Conservation (phyloP, 768 basidiomycete species). For the Trametes coccinea region DNA sequence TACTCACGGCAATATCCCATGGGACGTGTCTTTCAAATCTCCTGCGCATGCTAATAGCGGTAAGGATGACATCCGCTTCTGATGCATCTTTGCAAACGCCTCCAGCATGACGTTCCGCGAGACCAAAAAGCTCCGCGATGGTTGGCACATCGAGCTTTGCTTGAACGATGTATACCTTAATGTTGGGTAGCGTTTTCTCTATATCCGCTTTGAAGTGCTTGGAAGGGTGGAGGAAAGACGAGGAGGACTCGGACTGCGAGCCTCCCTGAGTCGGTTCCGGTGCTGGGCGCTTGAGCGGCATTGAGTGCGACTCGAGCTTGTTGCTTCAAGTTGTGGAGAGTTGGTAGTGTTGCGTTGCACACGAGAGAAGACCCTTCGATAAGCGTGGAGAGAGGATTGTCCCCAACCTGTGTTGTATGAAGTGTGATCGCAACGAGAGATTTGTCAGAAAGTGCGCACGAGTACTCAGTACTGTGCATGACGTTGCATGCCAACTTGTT, state of each 20-base stretch:
- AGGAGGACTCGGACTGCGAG: conserved; percentile 13
- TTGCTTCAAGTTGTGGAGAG: neutral
- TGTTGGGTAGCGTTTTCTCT: conserved; percentile 15
- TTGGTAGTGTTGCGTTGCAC: neutral
- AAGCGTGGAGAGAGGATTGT: too few relatives aligned
- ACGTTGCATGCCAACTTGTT: too few relatives aligned
- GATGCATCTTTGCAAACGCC: conserved; percentile 41
- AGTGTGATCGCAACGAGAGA: too few relatives aligned
- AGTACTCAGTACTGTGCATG: too few relatives aligned
- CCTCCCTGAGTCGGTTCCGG: conserved; percentile 10
- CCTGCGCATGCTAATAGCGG: conserved; percentile 62
- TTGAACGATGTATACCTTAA: conserved; percentile 31
- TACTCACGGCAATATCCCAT: conserved; percentile 65
- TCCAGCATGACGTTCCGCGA: conserved; percentile 32
- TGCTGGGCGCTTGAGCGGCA: conserved; percentile 31
- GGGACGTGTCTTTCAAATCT: conserved; percentile 70
- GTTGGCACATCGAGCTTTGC: conserved; percentile 30
- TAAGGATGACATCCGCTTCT: conserved; percentile 66
- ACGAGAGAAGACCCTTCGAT: too few relatives aligned
- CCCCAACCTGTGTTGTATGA: too few relatives aligned
- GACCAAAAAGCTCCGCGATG: conserved; percentile 31
- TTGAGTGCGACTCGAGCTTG: neutral
- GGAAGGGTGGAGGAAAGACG: conserved; percentile 7
- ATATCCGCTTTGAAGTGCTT: conserved; percentile 21
- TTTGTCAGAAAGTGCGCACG: too few relatives aligned